Evolutionary conservation across 441 rosid genomes (phyloP), one percentile per base, ranked within the genome.

Genomic region (Hura crepitans): DNA sequence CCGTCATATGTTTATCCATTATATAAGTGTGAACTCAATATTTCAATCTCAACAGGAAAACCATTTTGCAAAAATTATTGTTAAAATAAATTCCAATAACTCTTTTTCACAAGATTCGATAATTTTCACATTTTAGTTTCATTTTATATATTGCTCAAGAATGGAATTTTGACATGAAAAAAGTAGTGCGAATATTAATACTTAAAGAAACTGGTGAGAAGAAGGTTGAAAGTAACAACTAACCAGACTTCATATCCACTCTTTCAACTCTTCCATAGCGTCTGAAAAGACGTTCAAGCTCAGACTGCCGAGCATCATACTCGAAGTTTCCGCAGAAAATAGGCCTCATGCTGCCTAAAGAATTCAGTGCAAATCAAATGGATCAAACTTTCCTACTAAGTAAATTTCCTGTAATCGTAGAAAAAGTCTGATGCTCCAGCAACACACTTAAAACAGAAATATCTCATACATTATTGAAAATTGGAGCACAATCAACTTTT

Each of bases 281-380:
- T 75, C 82, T 85, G 82, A 94, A 94, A 13, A 94, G 97, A 0
- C 99, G 82, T 71, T 92, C 99, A 61, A 94, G 78, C 71, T 94
- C 99, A 69, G 91, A 82, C 72, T 91, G 97, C 14, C 94, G 87
- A 0, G 94, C 97, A 81, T 90, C 97, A 54, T 90, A 94, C 84
- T 92, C 99, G 65, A 92, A 87, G 81, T 94, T 94, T 2, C 99
- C 97, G 53, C 99, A 94, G 74, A 94, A 94, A 45, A 94, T 85
- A 14, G 99, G 91, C 85, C 75, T 89, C 97, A 89, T 89, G 57
- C 50, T 83, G 54, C 42, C 70, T 42, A 64, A 15, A 62, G 23
- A 37, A 12, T 37, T 54, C 47, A 23, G 25, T 6, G 13, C 8
- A 47, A 11, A 66, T 2, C 17, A 30, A 17, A 23, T 17, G 22